Evolutionary conservation across 371 early-diverging fungal genomes (phyloP).

Genomic region (Blakeslea trispora): DNA sequence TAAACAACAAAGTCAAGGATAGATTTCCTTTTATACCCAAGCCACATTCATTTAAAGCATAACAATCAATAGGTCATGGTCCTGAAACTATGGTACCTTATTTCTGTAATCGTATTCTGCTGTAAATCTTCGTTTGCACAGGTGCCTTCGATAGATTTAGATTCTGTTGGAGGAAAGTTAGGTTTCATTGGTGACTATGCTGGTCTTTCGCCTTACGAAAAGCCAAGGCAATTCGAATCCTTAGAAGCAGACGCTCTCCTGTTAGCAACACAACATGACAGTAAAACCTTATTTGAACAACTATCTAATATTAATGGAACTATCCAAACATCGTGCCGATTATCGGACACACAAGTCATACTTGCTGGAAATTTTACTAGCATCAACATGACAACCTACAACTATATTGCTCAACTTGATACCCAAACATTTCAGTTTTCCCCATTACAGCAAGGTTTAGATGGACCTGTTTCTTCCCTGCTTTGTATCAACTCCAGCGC

Average conservation of each 20-base stretch:
- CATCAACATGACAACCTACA: constrained; percentile 30
- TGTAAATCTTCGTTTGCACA: neutral
- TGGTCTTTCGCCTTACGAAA: constrained; percentile 29
- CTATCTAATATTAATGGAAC: constrained; percentile 17
- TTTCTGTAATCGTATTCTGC: neutral
- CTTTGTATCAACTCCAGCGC: constrained; percentile 46
- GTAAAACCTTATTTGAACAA: constrained; percentile 3
- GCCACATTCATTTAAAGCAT: neutral
- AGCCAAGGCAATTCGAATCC: constrained; percentile 25
- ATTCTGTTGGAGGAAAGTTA: constrained; percentile 26
- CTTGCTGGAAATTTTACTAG: constrained; percentile 46
- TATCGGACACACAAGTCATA: constrained; percentile 16
- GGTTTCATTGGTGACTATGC: constrained; percentile 36
- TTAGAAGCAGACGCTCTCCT: constrained; percentile 25
- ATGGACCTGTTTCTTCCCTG: constrained; percentile 66
- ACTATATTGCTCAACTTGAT: constrained; percentile 59
- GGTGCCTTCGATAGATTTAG: constrained; percentile 8
- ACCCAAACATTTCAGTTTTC: constrained; percentile 38
- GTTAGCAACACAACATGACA: constrained; percentile 14
- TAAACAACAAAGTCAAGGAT: neutral
- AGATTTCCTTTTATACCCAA: neutral
- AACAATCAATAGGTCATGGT: constrained; percentile 13
- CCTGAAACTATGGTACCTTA: constrained; percentile 17
- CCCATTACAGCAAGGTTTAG: constrained; percentile 62
- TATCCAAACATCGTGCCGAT: constrained; percentile 16